Conservation (phyloP, 495 filamentous ascomycete genomes). For the Xylaria nigripes region DNA sequence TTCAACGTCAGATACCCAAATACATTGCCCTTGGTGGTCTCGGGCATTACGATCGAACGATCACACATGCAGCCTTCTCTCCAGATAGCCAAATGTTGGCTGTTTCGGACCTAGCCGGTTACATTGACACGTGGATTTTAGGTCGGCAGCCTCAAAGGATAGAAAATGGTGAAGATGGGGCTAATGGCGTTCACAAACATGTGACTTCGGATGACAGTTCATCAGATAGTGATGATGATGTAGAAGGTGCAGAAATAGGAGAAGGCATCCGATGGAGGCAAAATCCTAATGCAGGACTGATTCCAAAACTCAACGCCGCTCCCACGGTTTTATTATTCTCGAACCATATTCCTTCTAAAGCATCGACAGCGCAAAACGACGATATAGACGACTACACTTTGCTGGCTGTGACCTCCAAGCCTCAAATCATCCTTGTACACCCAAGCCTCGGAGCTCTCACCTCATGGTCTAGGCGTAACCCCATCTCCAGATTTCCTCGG, state of each 20-base stretch:
- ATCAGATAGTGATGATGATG: constrained; percentile 47
- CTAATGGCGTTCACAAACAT: constrained; percentile 19
- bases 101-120: constrained; percentile 72
- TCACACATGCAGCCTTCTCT: constrained; percentile 71
- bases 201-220: constrained; percentile 30
- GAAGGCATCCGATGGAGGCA: constrained; percentile 17
- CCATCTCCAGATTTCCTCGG: constrained; percentile 60
- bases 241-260: constrained; percentile 28
- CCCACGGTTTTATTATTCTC: constrained; percentile 67
- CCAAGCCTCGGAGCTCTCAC: constrained; percentile 63
- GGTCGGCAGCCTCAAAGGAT: constrained; percentile 33
- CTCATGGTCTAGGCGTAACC: constrained; percentile 80
- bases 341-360: constrained; percentile 19
- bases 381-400: constrained; percentile 48
- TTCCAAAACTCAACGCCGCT: constrained; percentile 68
- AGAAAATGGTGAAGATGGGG: constrained; percentile 26
- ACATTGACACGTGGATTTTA: constrained; percentile 78
- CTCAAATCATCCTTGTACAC: constrained; percentile 70
- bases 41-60: constrained; percentile 68
- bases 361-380: constrained; percentile 35
- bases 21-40: constrained; percentile 56
- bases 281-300: constrained; percentile 50
- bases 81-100: constrained; percentile 70
- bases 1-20: constrained; percentile 48
- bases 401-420: constrained; percentile 64